Evolutionary conservation across 768 basidiomycete genomes (phyloP).

Genomic region (Suillus placidus): DNA sequence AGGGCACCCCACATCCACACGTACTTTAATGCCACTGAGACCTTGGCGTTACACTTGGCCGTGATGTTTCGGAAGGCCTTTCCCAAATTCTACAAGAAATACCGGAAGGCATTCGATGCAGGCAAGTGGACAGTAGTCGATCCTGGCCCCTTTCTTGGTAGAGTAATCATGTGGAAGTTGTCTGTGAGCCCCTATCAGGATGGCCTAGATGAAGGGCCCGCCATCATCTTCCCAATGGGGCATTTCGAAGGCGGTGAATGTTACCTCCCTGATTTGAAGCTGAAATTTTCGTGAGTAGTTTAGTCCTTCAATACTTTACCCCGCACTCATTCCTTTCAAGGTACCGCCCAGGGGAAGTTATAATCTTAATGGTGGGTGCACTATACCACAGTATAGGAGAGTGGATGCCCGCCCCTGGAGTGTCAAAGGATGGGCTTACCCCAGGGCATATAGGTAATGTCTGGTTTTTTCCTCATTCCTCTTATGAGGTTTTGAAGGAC

Average conservation of each 20-base stretch:
- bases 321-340: not conserved
- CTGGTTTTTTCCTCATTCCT: not conserved
- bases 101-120: not conserved
- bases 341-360: not conserved
- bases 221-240: not conserved
- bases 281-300: not conserved
- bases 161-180: not conserved
- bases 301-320: too few relatives aligned
- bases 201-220: not conserved
- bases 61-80: not conserved
- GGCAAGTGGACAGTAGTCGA: not conserved
- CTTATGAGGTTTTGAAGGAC: not conserved
- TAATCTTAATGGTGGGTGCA: not conserved
- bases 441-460: not conserved
- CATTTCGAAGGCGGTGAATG: not conserved
- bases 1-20: not conserved
- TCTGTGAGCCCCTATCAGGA: not conserved
- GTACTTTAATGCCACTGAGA: not conserved
- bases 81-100: not conserved
- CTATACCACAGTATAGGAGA: not conserved
- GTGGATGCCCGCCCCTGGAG: not conserved
- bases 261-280: not conserved
- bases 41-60: not conserved
- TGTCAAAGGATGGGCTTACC: too few relatives aligned
- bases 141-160: not conserved